Conservation (phyloP, 495 filamentous ascomycete genomes). For the Trichoderma reesei region DNA sequence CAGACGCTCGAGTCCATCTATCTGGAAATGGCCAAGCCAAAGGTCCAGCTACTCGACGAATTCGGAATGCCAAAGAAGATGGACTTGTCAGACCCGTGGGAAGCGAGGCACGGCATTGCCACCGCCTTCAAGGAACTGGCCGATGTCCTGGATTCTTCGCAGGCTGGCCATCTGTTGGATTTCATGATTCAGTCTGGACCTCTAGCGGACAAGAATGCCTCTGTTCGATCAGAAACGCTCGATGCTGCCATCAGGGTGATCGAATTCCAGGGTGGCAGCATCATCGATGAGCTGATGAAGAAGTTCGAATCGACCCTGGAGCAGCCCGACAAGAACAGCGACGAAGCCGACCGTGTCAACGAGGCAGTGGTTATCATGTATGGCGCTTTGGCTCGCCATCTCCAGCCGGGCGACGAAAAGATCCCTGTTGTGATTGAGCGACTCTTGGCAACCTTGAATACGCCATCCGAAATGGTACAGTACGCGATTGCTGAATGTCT, state of each 20-base stretch:
- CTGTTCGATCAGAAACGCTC: conserved; percentile 83
- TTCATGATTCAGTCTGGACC: conserved; percentile 82
- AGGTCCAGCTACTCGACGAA: conserved; percentile 71
- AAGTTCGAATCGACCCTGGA: conserved; percentile 79
- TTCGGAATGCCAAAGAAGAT: conserved; percentile 87
- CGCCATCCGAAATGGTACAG: conserved; percentile 94
- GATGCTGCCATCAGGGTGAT: conserved; percentile 80
- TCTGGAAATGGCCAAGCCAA: conserved; percentile 65
- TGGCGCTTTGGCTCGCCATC: conserved; percentile 80
- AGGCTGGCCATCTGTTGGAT: conserved; percentile 65
- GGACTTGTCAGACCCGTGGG: conserved; percentile 81
- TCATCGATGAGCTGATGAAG: conserved; percentile 85
- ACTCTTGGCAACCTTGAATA: conserved; percentile 75
- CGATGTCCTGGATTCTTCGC: conserved; percentile 50
- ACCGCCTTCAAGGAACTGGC: conserved; percentile 77
- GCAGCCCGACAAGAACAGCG: conserved; percentile 65
- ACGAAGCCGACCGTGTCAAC: conserved; percentile 75
- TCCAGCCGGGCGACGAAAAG: conserved; percentile 71
- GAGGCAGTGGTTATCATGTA: conserved; percentile 97
- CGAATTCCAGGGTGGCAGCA: conserved; percentile 60
- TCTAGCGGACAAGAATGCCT: conserved; percentile 64
- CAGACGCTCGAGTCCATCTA: conserved; percentile 58
- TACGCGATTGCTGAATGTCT: conserved; percentile 91
- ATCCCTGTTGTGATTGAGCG: conserved; percentile 77
- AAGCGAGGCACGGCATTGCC: conserved; percentile 76